Evolutionary conservation across 2,329 filamentous ascomycete species (phyloP).

Genomic region (Leptographium radiaticola): DNA sequence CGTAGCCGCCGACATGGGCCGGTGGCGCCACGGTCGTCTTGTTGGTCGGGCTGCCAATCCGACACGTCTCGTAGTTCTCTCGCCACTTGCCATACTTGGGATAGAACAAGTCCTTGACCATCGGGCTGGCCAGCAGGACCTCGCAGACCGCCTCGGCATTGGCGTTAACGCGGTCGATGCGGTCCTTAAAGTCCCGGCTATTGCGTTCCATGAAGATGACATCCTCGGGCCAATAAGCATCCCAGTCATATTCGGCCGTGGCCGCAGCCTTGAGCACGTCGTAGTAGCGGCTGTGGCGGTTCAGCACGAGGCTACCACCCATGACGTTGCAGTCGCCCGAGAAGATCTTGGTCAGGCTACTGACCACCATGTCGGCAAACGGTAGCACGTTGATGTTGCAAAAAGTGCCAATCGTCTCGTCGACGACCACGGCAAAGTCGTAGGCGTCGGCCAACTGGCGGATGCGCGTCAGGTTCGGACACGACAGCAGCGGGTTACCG

Average conservation of each 20-base stretch:
- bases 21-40: constrained; percentile 50
- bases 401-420: constrained; percentile 95
- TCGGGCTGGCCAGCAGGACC: constrained; percentile 45
- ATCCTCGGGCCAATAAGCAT: constrained; percentile 91
- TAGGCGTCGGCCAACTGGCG: constrained; percentile 66
- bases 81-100: constrained; percentile 55
- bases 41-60: constrained; percentile 37
- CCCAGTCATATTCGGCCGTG: constrained; percentile 53
- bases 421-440: constrained; percentile 80
- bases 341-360: constrained; percentile 92
- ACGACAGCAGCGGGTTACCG: constrained; percentile 75
- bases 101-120: constrained; percentile 73
- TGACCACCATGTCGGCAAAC: constrained; percentile 82
- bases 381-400: constrained; percentile 89
- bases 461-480: constrained; percentile 75
- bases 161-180: constrained; percentile 71
- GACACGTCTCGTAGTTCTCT: constrained; percentile 59
- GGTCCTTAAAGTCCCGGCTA: constrained; percentile 75
- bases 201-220: constrained; percentile 92
- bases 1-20: constrained; percentile 69
- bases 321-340: constrained; percentile 97
- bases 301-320: constrained; percentile 64
- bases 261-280: constrained; percentile 52
- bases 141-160: constrained; percentile 78
- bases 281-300: constrained; percentile 60